These are phyloP conservation scores for Colletotrichum cereale DNA, from an alignment of 2,329 filamentous ascomycete species.

Conservation along the genomic window DNA sequence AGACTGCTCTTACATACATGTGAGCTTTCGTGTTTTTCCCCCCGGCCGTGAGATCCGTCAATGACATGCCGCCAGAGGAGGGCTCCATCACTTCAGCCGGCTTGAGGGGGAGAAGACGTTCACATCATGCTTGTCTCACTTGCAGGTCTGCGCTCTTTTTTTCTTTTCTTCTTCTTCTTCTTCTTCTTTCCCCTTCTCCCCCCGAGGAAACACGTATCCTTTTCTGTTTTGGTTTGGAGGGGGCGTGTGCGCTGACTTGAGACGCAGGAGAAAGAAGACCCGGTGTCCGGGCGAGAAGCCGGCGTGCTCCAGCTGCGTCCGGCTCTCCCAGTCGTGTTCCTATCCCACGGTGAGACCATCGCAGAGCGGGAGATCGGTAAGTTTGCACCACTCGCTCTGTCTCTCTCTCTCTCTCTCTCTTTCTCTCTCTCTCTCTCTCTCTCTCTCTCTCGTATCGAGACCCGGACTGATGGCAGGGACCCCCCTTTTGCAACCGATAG, in stretches of 20 bases:
- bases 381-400: slow-evolving; percentile 38
- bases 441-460: neutral
- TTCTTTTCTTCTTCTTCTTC: no score
- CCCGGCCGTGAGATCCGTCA: slow-evolving; percentile 29
- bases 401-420: neutral
- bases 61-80: slow-evolving; percentile 51
- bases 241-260: slow-evolving; percentile 30
- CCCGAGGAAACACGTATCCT: neutral
- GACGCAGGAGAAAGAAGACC: slow-evolving; percentile 60
- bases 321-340: slow-evolving; percentile 61
- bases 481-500: slow-evolving; percentile 47
- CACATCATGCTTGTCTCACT: slow-evolving; percentile 59
- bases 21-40: slow-evolving; percentile 24
- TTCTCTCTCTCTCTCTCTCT: neutral
- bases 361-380: slow-evolving; percentile 59
- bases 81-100: slow-evolving; percentile 39
- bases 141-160: slow-evolving; percentile 56
- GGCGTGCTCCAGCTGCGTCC: slow-evolving; percentile 62
- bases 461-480: neutral
- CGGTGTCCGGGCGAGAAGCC: slow-evolving; percentile 65
- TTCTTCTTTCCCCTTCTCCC: no score
- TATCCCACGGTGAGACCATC: slow-evolving; percentile 56
- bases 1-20: neutral
- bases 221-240: slow-evolving; percentile 7
- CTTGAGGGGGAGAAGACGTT: slow-evolving; percentile 53